Conservation (phyloP, 352 stramenopile species). For the Thalassiosira livingstoniorum region DNA sequence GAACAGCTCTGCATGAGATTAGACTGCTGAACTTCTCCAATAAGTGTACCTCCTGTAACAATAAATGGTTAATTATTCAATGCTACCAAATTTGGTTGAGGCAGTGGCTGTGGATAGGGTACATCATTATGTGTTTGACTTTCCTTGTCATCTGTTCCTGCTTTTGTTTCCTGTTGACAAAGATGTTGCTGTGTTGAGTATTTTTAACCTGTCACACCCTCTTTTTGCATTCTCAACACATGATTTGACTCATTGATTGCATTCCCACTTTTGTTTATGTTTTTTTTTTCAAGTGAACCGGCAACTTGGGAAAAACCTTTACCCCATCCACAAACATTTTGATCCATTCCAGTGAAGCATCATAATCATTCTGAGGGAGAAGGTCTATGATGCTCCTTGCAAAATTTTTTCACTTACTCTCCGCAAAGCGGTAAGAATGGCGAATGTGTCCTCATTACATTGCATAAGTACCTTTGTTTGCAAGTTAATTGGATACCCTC, state of each 20-base stretch:
- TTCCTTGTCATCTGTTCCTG: too few relatives aligned
- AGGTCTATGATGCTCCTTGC: background rate
- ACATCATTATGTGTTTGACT: too few relatives aligned
- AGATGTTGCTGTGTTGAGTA: too few relatives aligned
- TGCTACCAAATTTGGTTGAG: too few relatives aligned
- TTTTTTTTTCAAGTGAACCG: background rate
- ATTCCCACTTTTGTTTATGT: background rate
- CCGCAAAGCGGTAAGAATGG: slow-evolving; percentile 17
- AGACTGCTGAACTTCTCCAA: too few relatives aligned
- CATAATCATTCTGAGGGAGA: background rate
- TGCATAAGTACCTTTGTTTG: slow-evolving; percentile 49
- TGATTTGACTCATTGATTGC: background rate
- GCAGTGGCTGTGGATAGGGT: too few relatives aligned
- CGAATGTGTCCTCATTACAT: slow-evolving; percentile 41
- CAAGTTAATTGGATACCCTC: slow-evolving; percentile 46
- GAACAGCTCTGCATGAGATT: too few relatives aligned
- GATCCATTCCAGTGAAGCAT: background rate
- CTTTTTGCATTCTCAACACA: too few relatives aligned
- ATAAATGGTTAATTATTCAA: too few relatives aligned
- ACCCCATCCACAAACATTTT: background rate
- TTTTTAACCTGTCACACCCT: too few relatives aligned
- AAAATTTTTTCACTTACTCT: background rate
- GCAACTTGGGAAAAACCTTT: background rate
- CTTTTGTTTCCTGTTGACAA: too few relatives aligned
- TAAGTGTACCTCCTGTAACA: too few relatives aligned